Percentiles rank a stretch among this genome's conserved stretches.
Evolutionary conservation across 768 basidiomycete genomes (phyloP).

Genomic region (Boletus fagicola): DNA sequence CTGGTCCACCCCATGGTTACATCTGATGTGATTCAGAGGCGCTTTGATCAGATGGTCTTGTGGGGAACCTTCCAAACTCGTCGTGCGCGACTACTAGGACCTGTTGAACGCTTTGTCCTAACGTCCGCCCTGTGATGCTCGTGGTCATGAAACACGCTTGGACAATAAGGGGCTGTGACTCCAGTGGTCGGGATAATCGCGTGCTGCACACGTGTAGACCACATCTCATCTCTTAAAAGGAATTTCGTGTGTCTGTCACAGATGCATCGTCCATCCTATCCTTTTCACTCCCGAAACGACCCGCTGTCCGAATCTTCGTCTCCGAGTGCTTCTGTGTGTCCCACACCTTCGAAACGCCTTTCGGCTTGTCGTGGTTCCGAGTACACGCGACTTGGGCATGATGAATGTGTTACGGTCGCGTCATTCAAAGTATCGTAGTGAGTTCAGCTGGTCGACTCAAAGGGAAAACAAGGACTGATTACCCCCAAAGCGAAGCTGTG

Average conservation of each 20-base stretch:
- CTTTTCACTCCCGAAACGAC: slow-evolving; percentile 2
- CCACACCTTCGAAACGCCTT: background rate
- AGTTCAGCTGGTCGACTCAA: slow-evolving; percentile 15
- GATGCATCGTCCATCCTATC: slow-evolving; percentile 21
- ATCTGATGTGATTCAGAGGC: too few species aligned
- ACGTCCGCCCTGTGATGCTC: background rate
- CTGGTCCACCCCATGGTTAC: background rate
- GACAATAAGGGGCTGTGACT: slow-evolving; percentile 12
- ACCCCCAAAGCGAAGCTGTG: slow-evolving; percentile 35
- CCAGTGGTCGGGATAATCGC: slow-evolving; percentile 28
- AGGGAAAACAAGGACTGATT: background rate
- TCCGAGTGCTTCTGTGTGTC: background rate
- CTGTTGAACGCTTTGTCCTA: slow-evolving; percentile 14
- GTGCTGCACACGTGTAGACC: slow-evolving; percentile 33
- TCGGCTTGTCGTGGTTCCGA: background rate
- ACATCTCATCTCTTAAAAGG: slow-evolving; percentile 33
- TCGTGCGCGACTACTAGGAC: slow-evolving; percentile 1
- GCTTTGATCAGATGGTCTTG: slow-evolving; percentile 11
- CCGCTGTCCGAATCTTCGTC: background rate
- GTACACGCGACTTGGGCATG: slow-evolving; percentile 7
- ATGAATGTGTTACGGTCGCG: slow-evolving; percentile 10
- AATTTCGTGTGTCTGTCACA: slow-evolving; percentile 19
- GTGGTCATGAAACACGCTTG: slow-evolving; percentile 11
- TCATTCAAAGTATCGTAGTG: slow-evolving; percentile 33
- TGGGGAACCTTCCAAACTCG: background rate